A percentile compares a stretch with the other conserved stretches of the same genome.
Conservation (phyloP, 345 rosid species). For the Syzygium aqueum region DNA sequence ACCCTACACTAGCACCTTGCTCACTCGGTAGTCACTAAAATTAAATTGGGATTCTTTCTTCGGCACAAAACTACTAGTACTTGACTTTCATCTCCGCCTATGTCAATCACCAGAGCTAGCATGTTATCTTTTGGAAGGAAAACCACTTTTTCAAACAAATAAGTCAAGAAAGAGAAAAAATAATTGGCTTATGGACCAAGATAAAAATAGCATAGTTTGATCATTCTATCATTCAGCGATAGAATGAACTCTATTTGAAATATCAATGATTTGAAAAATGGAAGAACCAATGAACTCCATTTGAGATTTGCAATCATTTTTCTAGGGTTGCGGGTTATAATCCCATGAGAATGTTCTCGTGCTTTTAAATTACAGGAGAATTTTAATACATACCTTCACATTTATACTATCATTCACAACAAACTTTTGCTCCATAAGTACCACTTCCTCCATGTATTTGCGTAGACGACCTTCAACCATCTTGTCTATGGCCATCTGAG, state of each 20-base stretch:
- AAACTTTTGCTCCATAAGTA: conserved; percentile 83
- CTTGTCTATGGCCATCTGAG: conserved; percentile 75
- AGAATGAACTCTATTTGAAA: neutral
- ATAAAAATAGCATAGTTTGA: neutral
- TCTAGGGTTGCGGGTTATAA: neutral
- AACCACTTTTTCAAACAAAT: neutral
- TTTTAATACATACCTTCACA: conserved; percentile 43
- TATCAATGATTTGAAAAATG: neutral
- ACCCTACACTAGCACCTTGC: neutral
- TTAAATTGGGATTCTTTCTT: neutral
- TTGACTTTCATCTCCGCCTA: neutral
- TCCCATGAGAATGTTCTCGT: neutral
- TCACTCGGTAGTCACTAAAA: neutral
- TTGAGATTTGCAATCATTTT: neutral
- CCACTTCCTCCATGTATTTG: conserved; percentile 89
- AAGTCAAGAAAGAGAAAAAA: neutral
- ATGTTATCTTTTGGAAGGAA: neutral
- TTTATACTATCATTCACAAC: conserved; percentile 58
- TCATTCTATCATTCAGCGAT: neutral
- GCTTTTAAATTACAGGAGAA: neutral
- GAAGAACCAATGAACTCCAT: neutral
- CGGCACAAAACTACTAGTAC: neutral
- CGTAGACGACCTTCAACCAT: conserved; percentile 97
- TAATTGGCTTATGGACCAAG: neutral
- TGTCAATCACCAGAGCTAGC: neutral